Base-by-base conservation (phyloP, 176 grass and related monocot species). In the Musa beccarii region DNA sequence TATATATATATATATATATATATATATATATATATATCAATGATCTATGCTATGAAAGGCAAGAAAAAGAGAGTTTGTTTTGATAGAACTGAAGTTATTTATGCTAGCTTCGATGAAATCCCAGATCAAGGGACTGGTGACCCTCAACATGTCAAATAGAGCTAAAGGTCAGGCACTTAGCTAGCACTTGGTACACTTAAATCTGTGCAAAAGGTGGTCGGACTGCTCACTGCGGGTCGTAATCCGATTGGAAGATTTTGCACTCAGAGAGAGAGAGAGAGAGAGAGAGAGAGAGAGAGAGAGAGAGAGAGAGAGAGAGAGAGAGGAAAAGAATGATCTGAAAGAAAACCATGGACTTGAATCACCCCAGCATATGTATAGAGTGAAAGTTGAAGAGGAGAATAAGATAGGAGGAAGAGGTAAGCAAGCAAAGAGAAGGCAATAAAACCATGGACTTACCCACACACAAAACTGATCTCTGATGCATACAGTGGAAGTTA, bases 191-290 rank as follows among this genome's bases (percentile, higher is more conserved):
- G 9, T 1, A 61, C 7, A 70, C 2, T 70, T 51, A 10, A 51
- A 51, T 70, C 34, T 70, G 43, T 70, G 68, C 68, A 70, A 70
- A 70, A 70, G 68, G 68, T 70, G 68, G 68, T 17, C 68, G 68
- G 68, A 51, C 34, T 70, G 68, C 68, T 7, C 68, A 70, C 29
- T 20, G 68, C 68, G 21, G 49, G 17, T 51, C 68, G 16, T 43
- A 70, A 11, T 51, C 68, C 68, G 43, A 10, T 70, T 70, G 68
- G 68, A 70, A 70, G 68, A 51, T 70, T 70, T 70, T 70, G 68
- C 68, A 70, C 68, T n/a, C 16, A 69, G 4, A 49, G 7, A 49
- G 7, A 34, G 1, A 7, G 16, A 69, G 17, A 69, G 6, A 49
- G 1, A 16, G 16, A 13, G 54, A 43, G 29, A 34, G 29, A 34